Evolutionary conservation across 2,329 filamentous ascomycete genomes (phyloP).

Genomic region (Fusarium coffeatum): DNA sequence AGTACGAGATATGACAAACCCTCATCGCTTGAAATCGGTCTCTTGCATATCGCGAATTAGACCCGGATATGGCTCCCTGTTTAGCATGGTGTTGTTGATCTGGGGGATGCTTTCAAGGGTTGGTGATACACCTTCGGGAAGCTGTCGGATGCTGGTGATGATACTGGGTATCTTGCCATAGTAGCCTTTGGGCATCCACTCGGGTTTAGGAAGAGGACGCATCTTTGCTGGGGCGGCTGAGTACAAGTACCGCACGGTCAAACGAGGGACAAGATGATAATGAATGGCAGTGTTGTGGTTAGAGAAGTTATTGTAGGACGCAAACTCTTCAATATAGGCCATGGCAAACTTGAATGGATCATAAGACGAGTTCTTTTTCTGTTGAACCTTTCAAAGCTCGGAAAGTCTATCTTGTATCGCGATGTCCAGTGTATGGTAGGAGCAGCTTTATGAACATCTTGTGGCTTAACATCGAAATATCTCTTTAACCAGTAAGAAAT

Average conservation of each 20-base stretch:
- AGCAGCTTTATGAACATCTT: neutral
- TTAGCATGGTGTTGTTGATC: neutral
- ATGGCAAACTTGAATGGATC: neutral
- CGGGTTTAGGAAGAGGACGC: constrained; percentile 1
- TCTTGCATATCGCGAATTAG: constrained; percentile 9
- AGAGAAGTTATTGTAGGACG: neutral
- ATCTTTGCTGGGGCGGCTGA: neutral
- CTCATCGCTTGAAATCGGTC: constrained; percentile 1
- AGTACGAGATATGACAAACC: constrained; percentile 10
- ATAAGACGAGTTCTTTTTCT: neutral
- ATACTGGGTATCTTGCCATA: neutral
- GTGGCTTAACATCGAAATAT: neutral
- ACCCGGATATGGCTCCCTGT: neutral
- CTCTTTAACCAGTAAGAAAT: neutral
- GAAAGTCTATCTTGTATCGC: neutral
- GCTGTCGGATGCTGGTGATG: constrained; percentile 17
- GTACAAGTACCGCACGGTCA: fast-evolving
- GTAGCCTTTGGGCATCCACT: neutral
- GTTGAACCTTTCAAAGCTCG: neutral
- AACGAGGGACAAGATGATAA: neutral
- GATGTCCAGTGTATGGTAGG: too few relatives aligned
- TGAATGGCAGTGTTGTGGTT: neutral
- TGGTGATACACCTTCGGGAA: neutral
- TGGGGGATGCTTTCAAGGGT: constrained; percentile 23
- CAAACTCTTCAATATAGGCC: neutral